Evolutionary conservation across 164 flowering plant genomes (phyloP).

Genomic region (Annona squamosa): DNA sequence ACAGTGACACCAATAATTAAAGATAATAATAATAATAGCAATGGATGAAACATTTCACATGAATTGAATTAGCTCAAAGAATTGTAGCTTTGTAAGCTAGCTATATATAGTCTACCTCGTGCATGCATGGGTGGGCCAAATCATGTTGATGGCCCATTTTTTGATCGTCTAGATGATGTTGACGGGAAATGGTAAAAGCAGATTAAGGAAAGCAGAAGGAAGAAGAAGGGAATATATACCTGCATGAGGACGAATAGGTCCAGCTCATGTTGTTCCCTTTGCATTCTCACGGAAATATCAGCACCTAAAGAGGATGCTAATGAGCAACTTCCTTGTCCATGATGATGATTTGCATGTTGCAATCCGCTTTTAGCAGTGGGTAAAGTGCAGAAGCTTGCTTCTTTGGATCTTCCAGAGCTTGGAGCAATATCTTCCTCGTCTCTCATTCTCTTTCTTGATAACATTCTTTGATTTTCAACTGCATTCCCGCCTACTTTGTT

Average conservation of each 20-base stretch:
- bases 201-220: not conserved
- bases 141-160: not conserved
- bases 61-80: too few species aligned
- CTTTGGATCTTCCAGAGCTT: slow-evolving; percentile 4
- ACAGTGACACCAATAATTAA: too few species aligned
- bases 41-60: too few species aligned
- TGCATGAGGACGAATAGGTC: slow-evolving; percentile 10
- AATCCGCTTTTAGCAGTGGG: not conserved
- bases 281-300: slow-evolving; percentile 8
- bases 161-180: not conserved
- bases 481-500: not conserved
- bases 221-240: not conserved
- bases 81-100: too few species aligned
- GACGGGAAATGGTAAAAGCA: not conserved
- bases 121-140: too few species aligned
- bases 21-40: too few species aligned
- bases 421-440: slow-evolving; percentile 5
- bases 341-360: not conserved
- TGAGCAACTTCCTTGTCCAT: not conserved
- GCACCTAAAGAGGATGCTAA: slow-evolving; percentile 1
- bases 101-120: too few species aligned
- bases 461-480: not conserved
- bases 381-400: not conserved
- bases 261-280: slow-evolving; percentile 8
- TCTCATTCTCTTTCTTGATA: slow-evolving; percentile 10